Evolutionary conservation across 2,329 filamentous ascomycete genomes (phyloP), one percentile per base, ranked within the genome.

Genomic region (Penicillium expansum): DNA sequence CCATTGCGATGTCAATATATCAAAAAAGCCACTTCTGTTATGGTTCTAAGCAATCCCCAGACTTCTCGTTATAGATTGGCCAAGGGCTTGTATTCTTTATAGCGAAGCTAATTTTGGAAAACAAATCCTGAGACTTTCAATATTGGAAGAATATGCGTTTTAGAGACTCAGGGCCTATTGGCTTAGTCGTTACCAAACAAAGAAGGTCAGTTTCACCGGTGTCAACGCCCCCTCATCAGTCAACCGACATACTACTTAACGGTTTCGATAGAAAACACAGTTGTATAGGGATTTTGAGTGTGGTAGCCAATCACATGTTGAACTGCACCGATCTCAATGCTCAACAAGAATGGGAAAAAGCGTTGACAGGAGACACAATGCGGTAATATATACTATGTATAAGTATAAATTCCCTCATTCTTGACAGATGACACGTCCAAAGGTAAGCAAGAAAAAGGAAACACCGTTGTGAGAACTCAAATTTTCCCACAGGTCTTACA

Each of bases 31-130:
- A 30, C 8, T 42, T 42, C 16, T 29, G 16, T 29, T n/a, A 32
- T 20, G 7, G 16, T 16, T 20, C 29, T 14, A 7, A 20, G 42
- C 5, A 32, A 45, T 14, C 11, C 4, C 29, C 9, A 1, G 14
- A 10, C 13, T 22, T 20, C n/a, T 20, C 5, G 13, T 22, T 32
- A 42, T 29, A 33, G 18, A 33, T 47, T 4, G 7, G 2, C 2
- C 1, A 6, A 4, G 22, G 2, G 8, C 2, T 3, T 1, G 1
- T 10, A 16, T 6, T 20, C 4, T 9, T 30, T 10, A 4, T 9
- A 6, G 1, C 13, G 2, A 16, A 13, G 8, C 5, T 33, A 16
- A 16, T 1, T 1, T 2, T 22, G 2, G 6, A 2, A 22, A 24
- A 13, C 1, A 5, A 29, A 29, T 2, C 1, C 18, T n/a, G 16